phyloP scores from a whole-genome alignment of 306 rosid genomes.

The Arachis stenosperma region DNA sequence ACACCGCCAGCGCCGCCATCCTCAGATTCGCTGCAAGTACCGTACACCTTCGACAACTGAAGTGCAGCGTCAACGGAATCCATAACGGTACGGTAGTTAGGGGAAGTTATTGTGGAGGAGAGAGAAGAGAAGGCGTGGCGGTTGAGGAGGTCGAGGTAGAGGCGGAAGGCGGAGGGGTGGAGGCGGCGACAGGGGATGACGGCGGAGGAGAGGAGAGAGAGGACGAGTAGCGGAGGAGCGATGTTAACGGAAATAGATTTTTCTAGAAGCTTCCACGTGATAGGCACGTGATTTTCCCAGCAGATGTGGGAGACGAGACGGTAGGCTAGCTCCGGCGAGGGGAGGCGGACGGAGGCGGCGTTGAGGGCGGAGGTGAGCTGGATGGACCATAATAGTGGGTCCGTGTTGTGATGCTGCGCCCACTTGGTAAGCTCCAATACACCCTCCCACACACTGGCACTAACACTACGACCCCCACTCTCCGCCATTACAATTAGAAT shows the following conservation, averaged over 20 bases:
- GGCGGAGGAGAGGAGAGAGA: slow-evolving; percentile 69
- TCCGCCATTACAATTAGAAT: neutral
- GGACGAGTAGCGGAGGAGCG: slow-evolving; percentile 68
- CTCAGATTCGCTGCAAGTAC: neutral
- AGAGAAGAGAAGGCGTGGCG: slow-evolving; percentile 60
- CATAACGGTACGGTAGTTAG: slow-evolving; percentile 58
- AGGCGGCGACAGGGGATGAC: slow-evolving; percentile 66
- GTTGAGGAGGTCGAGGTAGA: slow-evolving; percentile 75
- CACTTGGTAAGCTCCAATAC: slow-evolving; percentile 66
- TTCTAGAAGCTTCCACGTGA: slow-evolving; percentile 78
- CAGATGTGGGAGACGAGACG: slow-evolving; percentile 68
- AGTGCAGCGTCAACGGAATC: slow-evolving; percentile 60
- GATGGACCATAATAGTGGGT: slow-evolving; percentile 72
- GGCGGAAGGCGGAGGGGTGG: slow-evolving; percentile 77
- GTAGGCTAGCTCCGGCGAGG: slow-evolving; percentile 67
- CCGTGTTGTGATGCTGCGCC: slow-evolving; percentile 72
- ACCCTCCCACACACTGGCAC: slow-evolving; percentile 54
- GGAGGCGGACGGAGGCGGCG: slow-evolving; percentile 58
- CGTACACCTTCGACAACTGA: slow-evolving; percentile 43
- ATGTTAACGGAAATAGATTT: slow-evolving; percentile 60
- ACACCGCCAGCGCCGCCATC: neutral
- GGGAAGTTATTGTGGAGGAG: slow-evolving; percentile 56
- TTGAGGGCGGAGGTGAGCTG: slow-evolving; percentile 56
- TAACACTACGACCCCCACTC: neutral
- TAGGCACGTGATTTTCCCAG: slow-evolving; percentile 78